Percentiles rank a stretch among this genome's conserved stretches.
These are phyloP conservation scores for Colletotrichum musae DNA, from an alignment of 2,329 filamentous ascomycete genomes.

Conservation along the genomic window DNA sequence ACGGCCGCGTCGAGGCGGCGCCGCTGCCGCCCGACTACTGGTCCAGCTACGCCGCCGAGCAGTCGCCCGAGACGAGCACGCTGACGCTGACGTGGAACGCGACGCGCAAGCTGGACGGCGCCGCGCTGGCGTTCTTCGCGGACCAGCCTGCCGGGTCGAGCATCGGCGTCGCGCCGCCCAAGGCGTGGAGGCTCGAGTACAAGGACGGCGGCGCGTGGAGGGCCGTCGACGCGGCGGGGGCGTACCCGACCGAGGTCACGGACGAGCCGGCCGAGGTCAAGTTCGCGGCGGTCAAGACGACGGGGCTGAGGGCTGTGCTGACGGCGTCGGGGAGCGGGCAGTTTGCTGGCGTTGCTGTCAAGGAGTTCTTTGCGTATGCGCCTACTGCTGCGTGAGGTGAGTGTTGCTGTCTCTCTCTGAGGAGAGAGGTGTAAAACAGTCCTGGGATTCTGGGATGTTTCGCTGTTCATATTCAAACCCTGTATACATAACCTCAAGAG, in stretches of 20 bases:
- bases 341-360: conserved; percentile 46
- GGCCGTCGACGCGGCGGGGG: conserved; percentile 40
- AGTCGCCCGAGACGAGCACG: conserved; percentile 48
- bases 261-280: conserved; percentile 47
- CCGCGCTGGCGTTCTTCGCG: conserved; percentile 50
- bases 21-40: conserved; percentile 56
- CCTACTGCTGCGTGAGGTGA: conserved; percentile 3
- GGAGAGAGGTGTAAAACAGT: background rate
- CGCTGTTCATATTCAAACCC: background rate
- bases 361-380: conserved; percentile 46
- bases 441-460: background rate
- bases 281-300: conserved; percentile 48
- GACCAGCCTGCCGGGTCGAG: conserved; percentile 49
- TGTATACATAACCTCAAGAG: background rate
- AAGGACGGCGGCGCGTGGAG: conserved; percentile 42
- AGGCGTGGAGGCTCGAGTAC: conserved; percentile 48
- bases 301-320: conserved; percentile 43
- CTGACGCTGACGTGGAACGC: conserved; percentile 51
- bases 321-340: conserved; percentile 44
- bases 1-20: conserved; percentile 48
- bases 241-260: conserved; percentile 47
- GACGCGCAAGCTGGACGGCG: conserved; percentile 48
- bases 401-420: background rate
- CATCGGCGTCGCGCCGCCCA: conserved; percentile 49
- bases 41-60: conserved; percentile 51